phyloP scores from a whole-genome alignment of 148 eudicot species.

The Tetragonia tetragonoides region DNA sequence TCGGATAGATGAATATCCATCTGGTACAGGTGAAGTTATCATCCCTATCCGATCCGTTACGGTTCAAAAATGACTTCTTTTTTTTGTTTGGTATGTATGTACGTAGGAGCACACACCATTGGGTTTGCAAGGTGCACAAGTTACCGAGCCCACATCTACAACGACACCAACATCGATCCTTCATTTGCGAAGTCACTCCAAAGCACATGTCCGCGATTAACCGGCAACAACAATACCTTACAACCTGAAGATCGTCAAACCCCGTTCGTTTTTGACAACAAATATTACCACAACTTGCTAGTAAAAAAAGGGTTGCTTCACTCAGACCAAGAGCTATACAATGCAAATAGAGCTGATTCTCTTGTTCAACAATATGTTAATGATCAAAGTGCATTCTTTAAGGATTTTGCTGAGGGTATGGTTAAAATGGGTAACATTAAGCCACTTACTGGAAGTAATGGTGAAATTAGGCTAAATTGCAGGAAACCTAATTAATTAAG shows the following conservation, averaged over 20 bases:
- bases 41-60: too few species aligned
- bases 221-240: conserved; percentile 45
- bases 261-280: conserved; percentile 41
- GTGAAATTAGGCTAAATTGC: conserved; percentile 61
- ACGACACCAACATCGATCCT: conserved; percentile 54
- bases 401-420: conserved; percentile 53
- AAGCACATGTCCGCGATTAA: conserved; percentile 43
- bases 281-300: conserved; percentile 55
- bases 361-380: conserved; percentile 38
- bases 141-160: conserved; percentile 58
- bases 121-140: conserved; percentile 45
- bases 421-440: conserved; percentile 64
- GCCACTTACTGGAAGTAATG: conserved; percentile 58
- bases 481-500: conserved; percentile 33
- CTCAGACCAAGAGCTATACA: conserved; percentile 73
- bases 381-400: conserved; percentile 31
- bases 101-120: neutral
- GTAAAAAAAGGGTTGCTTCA: conserved; percentile 61
- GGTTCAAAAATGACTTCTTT: too few species aligned
- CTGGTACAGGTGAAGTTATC: too few species aligned
- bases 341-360: conserved; percentile 53
- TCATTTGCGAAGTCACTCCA: conserved; percentile 41
- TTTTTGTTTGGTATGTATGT: neutral
- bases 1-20: too few species aligned
- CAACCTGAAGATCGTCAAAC: conserved; percentile 48